Evolutionary conservation across 225 moss, liverwort and hornwort species (phyloP).

Genomic region (Antitrichia curtipendula): DNA sequence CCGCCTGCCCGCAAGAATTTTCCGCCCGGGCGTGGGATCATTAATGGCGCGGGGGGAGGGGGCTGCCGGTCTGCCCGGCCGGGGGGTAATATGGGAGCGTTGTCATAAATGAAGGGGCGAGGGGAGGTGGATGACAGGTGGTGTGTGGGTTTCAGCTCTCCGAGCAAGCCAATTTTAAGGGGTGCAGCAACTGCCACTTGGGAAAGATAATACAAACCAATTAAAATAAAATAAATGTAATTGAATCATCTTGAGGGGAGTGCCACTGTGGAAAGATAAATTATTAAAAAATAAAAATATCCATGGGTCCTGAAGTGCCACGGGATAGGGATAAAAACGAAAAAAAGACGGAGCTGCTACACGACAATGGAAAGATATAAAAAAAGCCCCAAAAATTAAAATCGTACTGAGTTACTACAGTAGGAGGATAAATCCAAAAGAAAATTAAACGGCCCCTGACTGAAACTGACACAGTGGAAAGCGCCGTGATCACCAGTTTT

Average conservation of each 20-base stretch:
- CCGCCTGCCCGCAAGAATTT: neutral
- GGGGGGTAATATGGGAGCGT: neutral
- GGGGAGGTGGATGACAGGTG: constrained; percentile 6
- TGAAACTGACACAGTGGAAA: neutral
- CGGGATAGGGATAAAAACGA: neutral
- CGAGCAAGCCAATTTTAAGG: neutral
- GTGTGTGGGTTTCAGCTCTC: neutral
- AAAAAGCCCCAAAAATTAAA: neutral
- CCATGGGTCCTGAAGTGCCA: neutral
- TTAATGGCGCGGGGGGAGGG: constrained; percentile 2
- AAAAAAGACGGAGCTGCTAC: neutral
- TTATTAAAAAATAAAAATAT: neutral
- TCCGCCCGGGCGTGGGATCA: neutral
- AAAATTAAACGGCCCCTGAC: neutral
- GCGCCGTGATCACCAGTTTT: neutral
- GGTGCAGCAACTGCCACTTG: neutral
- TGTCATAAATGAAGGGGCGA: neutral
- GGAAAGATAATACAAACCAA: neutral
- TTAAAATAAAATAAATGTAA: neutral
- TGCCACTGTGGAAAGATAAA: neutral
- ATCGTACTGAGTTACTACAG: neutral
- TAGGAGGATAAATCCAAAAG: neutral
- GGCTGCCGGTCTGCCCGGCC: constrained; percentile 11
- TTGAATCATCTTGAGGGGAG: neutral
- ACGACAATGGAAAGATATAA: neutral